Evolutionary conservation across 768 basidiomycete species (phyloP).

Genomic region (Porpolomopsis calyptriformis): DNA sequence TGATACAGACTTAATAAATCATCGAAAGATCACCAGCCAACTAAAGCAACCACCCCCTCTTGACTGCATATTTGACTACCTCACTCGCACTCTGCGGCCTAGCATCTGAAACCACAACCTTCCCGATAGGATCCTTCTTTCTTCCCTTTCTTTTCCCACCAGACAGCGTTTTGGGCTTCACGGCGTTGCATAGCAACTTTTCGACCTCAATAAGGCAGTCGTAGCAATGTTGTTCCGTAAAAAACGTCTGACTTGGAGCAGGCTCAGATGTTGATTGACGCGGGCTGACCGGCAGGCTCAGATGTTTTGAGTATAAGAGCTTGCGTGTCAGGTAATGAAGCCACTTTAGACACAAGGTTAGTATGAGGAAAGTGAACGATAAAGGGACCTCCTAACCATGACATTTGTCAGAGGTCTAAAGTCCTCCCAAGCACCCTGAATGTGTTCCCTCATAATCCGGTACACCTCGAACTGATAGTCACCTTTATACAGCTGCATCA

Average conservation of each 20-base stretch:
- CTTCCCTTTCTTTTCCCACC: conserved; percentile 25
- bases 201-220: conserved; percentile 61
- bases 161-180: conserved; percentile 26
- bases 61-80: conserved; percentile 49
- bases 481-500: conserved; percentile 32
- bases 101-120: conserved; percentile 13
- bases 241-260: conserved; percentile 21
- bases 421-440: conserved; percentile 55
- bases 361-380: conserved; percentile 6
- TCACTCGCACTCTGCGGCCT: conserved; percentile 45
- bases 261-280: conserved; percentile 25
- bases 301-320: conserved; percentile 56
- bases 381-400: conserved; percentile 51
- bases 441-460: conserved; percentile 67
- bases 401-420: conserved; percentile 83
- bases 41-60: conserved; percentile 50
- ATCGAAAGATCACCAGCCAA: neutral
- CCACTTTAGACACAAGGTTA: conserved; percentile 48
- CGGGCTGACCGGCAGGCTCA: conserved; percentile 41
- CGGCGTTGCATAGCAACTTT: conserved; percentile 37
- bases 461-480: conserved; percentile 96
- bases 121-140: conserved; percentile 19
- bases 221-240: conserved; percentile 60
- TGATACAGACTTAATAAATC: neutral
- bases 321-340: conserved; percentile 74